Percentiles rank a stretch among this genome's conserved stretches.
phyloP scores from a whole-genome alignment of 192 early-diverging fungal species.

The Spizellomyces sp. region DNA sequence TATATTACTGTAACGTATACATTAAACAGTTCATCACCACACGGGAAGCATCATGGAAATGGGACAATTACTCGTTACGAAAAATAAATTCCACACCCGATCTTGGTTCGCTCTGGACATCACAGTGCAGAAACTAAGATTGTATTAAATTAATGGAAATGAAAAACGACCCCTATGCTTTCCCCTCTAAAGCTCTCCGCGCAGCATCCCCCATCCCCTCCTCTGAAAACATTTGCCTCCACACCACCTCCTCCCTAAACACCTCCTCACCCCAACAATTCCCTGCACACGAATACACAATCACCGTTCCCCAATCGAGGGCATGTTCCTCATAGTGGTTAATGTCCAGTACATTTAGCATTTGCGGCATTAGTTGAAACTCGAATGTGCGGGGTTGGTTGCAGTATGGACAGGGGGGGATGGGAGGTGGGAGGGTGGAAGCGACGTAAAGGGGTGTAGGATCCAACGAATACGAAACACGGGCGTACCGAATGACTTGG shows the following conservation, averaged over 20 bases:
- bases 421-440: constrained; percentile 63
- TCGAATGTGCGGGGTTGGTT: constrained; percentile 78
- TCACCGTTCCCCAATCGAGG: constrained; percentile 89
- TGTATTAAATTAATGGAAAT: too few relatives aligned
- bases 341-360: constrained; percentile 77
- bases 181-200: constrained; percentile 18
- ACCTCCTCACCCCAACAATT: constrained; percentile 62
- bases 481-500: constrained; percentile 82
- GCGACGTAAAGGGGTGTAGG: constrained; percentile 80
- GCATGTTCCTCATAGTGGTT: constrained; percentile 69
- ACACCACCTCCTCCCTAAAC: constrained; percentile 71
- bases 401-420: constrained; percentile 75
- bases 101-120: too few relatives aligned
- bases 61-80: too few relatives aligned
- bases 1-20: too few relatives aligned
- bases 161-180: neutral
- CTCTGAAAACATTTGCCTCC: constrained; percentile 80
- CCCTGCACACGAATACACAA: constrained; percentile 82
- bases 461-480: constrained; percentile 60
- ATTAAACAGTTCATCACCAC: too few relatives aligned
- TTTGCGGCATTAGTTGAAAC: constrained; percentile 91
- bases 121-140: too few relatives aligned
- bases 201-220: constrained; percentile 69
- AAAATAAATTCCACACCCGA: too few relatives aligned
- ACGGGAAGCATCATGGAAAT: too few relatives aligned